A percentile compares a stretch with the other conserved stretches of the same genome.
Evolutionary conservation across 2,329 filamentous ascomycete genomes (phyloP).

Genomic region (Aspergillus japonicus): DNA sequence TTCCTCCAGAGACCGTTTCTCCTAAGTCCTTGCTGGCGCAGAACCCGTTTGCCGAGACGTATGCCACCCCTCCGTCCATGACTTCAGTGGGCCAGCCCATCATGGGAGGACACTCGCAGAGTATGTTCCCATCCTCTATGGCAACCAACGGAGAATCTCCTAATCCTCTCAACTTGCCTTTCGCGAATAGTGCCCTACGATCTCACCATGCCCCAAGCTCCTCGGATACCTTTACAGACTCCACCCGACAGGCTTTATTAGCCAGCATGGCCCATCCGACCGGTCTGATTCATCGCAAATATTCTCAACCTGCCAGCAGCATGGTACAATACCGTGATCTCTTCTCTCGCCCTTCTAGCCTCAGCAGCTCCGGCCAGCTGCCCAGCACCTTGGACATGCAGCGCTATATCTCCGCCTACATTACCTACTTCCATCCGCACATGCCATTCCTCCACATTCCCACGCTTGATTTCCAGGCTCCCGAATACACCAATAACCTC

Average conservation of each 20-base stretch:
- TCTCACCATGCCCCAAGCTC: constrained; percentile 61
- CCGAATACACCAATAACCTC: constrained; percentile 61
- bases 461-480: constrained; percentile 84
- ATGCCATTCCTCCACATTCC: constrained; percentile 91
- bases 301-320: constrained; percentile 58
- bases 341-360: constrained; percentile 34
- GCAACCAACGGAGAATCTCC: constrained; percentile 45
- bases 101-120: constrained; percentile 62
- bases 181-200: constrained; percentile 61
- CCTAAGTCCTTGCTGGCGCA: constrained; percentile 73
- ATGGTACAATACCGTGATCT: constrained; percentile 43
- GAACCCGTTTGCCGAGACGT: constrained; percentile 66
- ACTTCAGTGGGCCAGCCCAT: constrained; percentile 70
- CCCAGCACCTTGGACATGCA: constrained; percentile 84
- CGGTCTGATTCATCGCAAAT: constrained; percentile 57
- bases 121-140: constrained; percentile 50
- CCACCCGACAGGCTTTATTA: constrained; percentile 63
- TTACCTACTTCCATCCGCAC: constrained; percentile 90
- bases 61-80: constrained; percentile 75
- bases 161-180: constrained; percentile 48
- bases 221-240: constrained; percentile 65
- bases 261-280: constrained; percentile 61
- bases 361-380: constrained; percentile 54
- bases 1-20: constrained; percentile 70
- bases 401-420: constrained; percentile 84